A percentile compares a stretch with the other conserved stretches of the same genome.
Conservation (phyloP, 208 protist species). For the Perkinsela sp. region DNA sequence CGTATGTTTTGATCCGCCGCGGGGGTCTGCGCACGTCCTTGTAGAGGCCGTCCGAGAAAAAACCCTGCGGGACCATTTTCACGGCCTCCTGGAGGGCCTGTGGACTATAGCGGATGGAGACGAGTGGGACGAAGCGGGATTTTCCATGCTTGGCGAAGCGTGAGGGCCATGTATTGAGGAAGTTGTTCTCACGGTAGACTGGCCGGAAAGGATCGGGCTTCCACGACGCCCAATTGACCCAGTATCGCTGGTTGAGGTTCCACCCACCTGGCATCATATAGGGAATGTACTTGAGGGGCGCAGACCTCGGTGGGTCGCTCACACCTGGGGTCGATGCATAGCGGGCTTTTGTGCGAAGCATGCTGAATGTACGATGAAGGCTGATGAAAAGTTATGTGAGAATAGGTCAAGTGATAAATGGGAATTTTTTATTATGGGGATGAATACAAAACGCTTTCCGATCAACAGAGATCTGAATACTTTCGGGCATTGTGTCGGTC, state of each 20-base stretch:
- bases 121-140: slow-evolving; percentile 13
- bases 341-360: slow-evolving; percentile 6
- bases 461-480: too few relatives aligned
- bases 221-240: slow-evolving; percentile 31
- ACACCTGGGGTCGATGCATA: slow-evolving; percentile 29
- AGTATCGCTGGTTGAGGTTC: slow-evolving; percentile 38
- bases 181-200: slow-evolving; percentile 40
- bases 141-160: slow-evolving; percentile 6
- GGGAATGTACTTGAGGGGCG: slow-evolving; percentile 56
- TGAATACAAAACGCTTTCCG: too few relatives aligned
- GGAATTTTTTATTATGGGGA: too few relatives aligned
- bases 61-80: slow-evolving; percentile 33
- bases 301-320: slow-evolving; percentile 53
- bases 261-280: slow-evolving; percentile 17
- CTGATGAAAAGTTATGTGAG: too few relatives aligned
- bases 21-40: slow-evolving; percentile 44
- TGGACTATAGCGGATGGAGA: slow-evolving; percentile 37
- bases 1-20: slow-evolving; percentile 42
- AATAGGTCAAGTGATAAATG: too few relatives aligned
- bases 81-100: slow-evolving; percentile 27
- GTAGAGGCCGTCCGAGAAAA: slow-evolving; percentile 10
- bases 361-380: too few relatives aligned
- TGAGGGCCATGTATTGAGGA: slow-evolving; percentile 8
- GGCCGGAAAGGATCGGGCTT: slow-evolving; percentile 11
- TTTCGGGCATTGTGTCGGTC: too few relatives aligned